Conservation (phyloP, 768 basidiomycete genomes). For the Dacryopinax spathularia region DNA sequence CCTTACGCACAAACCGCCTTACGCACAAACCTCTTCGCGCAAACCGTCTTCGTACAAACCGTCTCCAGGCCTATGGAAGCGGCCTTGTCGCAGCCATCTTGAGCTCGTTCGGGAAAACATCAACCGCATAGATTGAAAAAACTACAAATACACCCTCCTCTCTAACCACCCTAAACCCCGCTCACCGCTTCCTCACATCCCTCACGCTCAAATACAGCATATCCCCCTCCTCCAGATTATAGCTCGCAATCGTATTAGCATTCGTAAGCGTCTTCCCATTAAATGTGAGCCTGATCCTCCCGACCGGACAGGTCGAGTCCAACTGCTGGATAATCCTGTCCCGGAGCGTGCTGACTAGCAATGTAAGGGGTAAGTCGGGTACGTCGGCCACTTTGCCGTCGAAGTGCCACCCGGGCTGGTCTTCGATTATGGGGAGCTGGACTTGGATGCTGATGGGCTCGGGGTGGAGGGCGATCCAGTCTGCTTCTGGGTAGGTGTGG, state of each 20-base stretch:
- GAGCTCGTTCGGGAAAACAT: no score
- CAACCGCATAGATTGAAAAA: neutral
- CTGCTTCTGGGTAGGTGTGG: constrained; percentile 57
- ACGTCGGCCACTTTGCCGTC: constrained; percentile 67
- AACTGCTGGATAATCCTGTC: constrained; percentile 73
- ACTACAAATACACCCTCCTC: neutral
- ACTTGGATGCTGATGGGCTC: constrained; percentile 76
- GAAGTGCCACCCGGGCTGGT: constrained; percentile 87
- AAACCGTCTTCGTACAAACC: no score
- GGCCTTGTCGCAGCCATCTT: no score
- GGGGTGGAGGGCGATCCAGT: constrained; percentile 85
- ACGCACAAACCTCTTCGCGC: no score
- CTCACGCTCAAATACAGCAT: constrained; percentile 60
- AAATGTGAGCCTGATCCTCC: constrained; percentile 66
- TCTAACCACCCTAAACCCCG: no score
- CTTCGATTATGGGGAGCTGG: constrained; percentile 66
- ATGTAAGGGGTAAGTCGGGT: constrained; percentile 66
- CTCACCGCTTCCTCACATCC: constrained; percentile 44
- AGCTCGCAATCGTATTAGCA: constrained; percentile 63
- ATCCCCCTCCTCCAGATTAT: constrained; percentile 89
- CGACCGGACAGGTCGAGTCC: constrained; percentile 66
- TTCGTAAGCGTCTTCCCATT: constrained; percentile 78
- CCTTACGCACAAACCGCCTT: no score
- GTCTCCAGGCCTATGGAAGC: no score
- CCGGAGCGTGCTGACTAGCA: constrained; percentile 76